These are phyloP conservation scores for Ganoderma leucocontextum DNA, from an alignment of 1,284 basidiomycete species.

Conservation along the genomic window DNA sequence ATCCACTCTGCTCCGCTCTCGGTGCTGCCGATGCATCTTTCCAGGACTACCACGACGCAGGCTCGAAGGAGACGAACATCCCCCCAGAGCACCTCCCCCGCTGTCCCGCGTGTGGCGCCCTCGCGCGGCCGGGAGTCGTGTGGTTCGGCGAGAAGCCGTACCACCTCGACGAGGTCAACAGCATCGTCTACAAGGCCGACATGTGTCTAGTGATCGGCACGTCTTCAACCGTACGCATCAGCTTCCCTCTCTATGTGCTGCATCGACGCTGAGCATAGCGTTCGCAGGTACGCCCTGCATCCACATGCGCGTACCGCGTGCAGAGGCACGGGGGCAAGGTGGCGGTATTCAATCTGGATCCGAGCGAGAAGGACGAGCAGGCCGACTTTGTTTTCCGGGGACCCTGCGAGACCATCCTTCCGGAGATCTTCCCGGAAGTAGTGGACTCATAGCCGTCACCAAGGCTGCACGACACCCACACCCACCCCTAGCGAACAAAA, in stretches of 20 bases:
- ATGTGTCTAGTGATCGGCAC: slow-evolving; percentile 51
- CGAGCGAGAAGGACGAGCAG: slow-evolving; percentile 40
- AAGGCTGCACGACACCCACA: no score
- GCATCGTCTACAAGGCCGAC: slow-evolving; percentile 43
- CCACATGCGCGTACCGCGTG: slow-evolving; percentile 46
- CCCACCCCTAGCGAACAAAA: not conserved
- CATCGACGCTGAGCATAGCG: not conserved
- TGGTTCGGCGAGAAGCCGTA: slow-evolving; percentile 49
- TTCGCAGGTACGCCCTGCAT: slow-evolving; percentile 45
- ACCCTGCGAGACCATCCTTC: slow-evolving; percentile 42
- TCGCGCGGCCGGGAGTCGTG: slow-evolving; percentile 50
- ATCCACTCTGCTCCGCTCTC: slow-evolving; percentile 43
- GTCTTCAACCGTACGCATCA: slow-evolving; percentile 43
- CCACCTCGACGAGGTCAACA: slow-evolving; percentile 41
- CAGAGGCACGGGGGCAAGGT: slow-evolving; percentile 52
- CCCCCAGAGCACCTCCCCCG: slow-evolving; percentile 43
- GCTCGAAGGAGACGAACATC: slow-evolving; percentile 32
- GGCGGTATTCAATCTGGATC: slow-evolving; percentile 68
- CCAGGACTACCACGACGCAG: slow-evolving; percentile 31
- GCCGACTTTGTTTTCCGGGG: slow-evolving; percentile 49
- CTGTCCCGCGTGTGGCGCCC: slow-evolving; percentile 41
- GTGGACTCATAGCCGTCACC: not conserved
- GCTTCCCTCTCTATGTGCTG: not conserved
- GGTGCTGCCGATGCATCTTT: slow-evolving; percentile 30
- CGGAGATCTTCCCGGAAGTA: not conserved